A percentile compares a stretch with the other conserved stretches of the same genome.
Conservation (phyloP, 1,284 basidiomycete genomes). For the Ganoderma sinense region DNA sequence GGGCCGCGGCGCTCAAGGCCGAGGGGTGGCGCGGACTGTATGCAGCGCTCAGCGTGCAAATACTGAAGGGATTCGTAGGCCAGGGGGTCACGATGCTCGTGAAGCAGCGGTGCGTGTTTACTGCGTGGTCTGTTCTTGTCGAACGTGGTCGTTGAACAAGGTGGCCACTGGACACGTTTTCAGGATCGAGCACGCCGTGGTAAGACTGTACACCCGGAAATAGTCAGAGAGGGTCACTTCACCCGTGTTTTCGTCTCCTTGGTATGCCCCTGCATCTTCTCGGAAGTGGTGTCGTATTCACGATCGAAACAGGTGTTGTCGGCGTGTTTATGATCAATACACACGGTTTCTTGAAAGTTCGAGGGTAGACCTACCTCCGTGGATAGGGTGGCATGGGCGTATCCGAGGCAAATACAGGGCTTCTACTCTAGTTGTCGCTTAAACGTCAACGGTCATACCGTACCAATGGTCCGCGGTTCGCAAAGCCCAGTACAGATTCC, state of each 20-base stretch:
- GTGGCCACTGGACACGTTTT: neutral
- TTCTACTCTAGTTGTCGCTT: neutral
- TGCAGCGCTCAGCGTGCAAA: slow-evolving; percentile 59
- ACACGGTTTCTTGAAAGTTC: neutral
- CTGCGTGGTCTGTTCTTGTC: neutral
- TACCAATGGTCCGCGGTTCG: neutral
- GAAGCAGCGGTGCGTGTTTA: slow-evolving; percentile 53
- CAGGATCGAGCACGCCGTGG: slow-evolving; percentile 16
- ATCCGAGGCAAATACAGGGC: neutral
- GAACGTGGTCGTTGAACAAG: neutral
- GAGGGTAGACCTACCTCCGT: neutral
- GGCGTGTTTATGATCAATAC: neutral
- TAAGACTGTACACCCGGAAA: slow-evolving; percentile 13
- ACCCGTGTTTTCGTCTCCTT: neutral
- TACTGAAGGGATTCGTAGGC: slow-evolving; percentile 61
- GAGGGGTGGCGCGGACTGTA: slow-evolving; percentile 52
- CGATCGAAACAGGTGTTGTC: neutral
- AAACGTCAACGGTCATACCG: neutral
- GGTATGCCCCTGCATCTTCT: neutral
- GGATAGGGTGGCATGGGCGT: neutral
- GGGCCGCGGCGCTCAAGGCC: slow-evolving; percentile 31
- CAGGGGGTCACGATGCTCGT: slow-evolving; percentile 65
- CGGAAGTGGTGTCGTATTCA: neutral
- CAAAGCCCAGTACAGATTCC: neutral
- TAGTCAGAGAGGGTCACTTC: neutral